Evolutionary conservation across 805 yeast genomes (phyloP), one percentile per base, ranked within the genome.

Genomic region (Candida namnaoensis): DNA sequence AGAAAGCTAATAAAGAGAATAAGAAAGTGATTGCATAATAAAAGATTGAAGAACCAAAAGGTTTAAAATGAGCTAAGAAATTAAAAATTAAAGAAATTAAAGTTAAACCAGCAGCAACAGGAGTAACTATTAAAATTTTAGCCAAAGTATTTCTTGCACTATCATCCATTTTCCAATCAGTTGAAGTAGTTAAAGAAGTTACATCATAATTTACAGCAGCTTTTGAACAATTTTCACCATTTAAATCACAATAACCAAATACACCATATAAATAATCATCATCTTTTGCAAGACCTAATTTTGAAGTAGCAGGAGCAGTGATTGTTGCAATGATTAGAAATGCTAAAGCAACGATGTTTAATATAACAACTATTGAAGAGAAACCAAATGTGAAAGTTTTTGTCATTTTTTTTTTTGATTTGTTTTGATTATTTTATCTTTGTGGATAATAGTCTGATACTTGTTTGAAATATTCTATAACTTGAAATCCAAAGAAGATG

Each of bases 31-130:
- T 37, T 8, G 74, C 48, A 48, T 73, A 65, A 41, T 62, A 58
- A 3, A 54, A 51, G 1, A 43, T 37, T 4, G 58, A 50, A 4
- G 48, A 39, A 27, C 56, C 56, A 38, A 56, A 41, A 1, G 62
- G 49, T 32, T 41, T 49, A 34, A 54, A 42, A 45, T 63, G 65
- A 26, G 69, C 57, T 4, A 66, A 41, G 5, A 66, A 34, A 9
- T 66, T 64, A 28, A 69, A 49, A 3, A 72, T 8, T 26, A 69
- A 50, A 1, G 76, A 57, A 11, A 76, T 37, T 35, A 83, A 68
- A 11, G 77, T 74, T 36, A 84, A 51, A 5, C 82, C 85, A 11
- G 80, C 79, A 23, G 88, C 80, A 28, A 83, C 66, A 1, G 93
- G 93, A 11, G 74, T 66, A 30, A 80, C 65, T 27, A 85, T 68